phyloP scores from a whole-genome alignment of 768 basidiomycete genomes.

The Peribolospora baueri region DNA sequence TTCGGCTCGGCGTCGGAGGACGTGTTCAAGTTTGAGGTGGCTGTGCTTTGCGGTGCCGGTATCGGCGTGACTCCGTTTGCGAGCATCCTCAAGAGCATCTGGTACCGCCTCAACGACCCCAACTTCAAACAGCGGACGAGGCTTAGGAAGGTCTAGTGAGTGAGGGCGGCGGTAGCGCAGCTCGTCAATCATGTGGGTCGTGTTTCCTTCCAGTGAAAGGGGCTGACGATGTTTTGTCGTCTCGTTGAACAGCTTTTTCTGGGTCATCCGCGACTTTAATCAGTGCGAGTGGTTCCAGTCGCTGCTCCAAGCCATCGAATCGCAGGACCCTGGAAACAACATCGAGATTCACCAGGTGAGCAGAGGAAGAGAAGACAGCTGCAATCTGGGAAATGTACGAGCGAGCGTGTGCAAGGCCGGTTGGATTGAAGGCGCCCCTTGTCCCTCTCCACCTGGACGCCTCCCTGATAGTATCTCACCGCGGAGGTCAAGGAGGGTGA shows the following conservation, averaged over 20 bases:
- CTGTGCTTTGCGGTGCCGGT: constrained; percentile 57
- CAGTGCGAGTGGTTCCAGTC: constrained; percentile 65
- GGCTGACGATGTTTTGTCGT: constrained; percentile 13
- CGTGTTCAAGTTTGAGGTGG: constrained; percentile 8
- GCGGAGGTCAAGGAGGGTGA: constrained; percentile 78
- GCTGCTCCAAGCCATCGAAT: constrained; percentile 73
- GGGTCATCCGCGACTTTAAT: constrained; percentile 85
- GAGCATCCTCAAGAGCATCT: constrained; percentile 35
- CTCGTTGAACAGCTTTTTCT: constrained; percentile 41
- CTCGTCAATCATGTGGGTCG: background rate
- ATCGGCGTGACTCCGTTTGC: constrained; percentile 95
- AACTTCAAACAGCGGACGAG: constrained; percentile 44
- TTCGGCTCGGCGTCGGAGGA: constrained; percentile 69
- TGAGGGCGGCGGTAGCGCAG: background rate
- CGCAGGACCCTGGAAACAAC: constrained; percentile 57
- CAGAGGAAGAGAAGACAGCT: too few species aligned
- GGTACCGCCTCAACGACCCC: constrained; percentile 76
- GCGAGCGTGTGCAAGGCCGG: too few species aligned
- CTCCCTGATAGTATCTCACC: constrained; percentile 37
- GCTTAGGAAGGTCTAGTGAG: constrained; percentile 43
- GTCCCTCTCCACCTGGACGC: background rate
- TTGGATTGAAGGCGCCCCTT: too few species aligned
- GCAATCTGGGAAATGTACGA: too few species aligned
- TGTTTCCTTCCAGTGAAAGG: background rate
- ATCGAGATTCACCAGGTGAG: constrained; percentile 21